Percentiles rank a stretch among this genome's conserved stretches.
These are phyloP conservation scores for Aspergillus pseudoglaucus DNA, from an alignment of 2,329 filamentous ascomycete species.

Conservation along the genomic window DNA sequence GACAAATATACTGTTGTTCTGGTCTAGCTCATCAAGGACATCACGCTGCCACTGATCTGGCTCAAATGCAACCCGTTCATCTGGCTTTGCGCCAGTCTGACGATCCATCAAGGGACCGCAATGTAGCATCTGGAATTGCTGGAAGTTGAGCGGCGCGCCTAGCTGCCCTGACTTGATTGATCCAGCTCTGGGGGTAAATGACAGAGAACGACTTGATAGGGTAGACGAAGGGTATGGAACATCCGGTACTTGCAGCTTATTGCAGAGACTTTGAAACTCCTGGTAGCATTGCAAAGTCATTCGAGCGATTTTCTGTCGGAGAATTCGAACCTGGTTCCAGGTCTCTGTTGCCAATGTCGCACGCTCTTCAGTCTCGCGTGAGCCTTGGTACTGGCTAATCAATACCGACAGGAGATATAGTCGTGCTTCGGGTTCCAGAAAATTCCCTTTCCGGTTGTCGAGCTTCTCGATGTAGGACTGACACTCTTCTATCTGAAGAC, in stretches of 20 bases:
- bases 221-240: background rate
- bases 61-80: conserved; percentile 50
- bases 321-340: conserved; percentile 1
- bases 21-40: conserved; percentile 68
- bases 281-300: background rate
- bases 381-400: background rate
- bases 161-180: background rate
- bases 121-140: conserved; percentile 59
- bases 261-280: background rate
- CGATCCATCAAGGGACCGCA: conserved; percentile 68
- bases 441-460: background rate
- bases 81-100: conserved; percentile 59
- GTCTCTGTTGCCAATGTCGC: background rate
- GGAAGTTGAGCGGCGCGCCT: background rate
- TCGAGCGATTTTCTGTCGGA: background rate
- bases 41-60: conserved; percentile 71
- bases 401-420: conserved; percentile 1
- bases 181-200: background rate
- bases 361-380: background rate
- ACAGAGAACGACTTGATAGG: background rate
- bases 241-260: background rate
- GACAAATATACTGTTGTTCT: conserved; percentile 63
- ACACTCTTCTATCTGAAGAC: background rate
- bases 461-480: background rate
- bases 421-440: conserved; percentile 1